A percentile compares a stretch with the other conserved stretches of the same genome.
Conservation (phyloP, 2,329 filamentous ascomycete species). For the Myotisia sp. region DNA sequence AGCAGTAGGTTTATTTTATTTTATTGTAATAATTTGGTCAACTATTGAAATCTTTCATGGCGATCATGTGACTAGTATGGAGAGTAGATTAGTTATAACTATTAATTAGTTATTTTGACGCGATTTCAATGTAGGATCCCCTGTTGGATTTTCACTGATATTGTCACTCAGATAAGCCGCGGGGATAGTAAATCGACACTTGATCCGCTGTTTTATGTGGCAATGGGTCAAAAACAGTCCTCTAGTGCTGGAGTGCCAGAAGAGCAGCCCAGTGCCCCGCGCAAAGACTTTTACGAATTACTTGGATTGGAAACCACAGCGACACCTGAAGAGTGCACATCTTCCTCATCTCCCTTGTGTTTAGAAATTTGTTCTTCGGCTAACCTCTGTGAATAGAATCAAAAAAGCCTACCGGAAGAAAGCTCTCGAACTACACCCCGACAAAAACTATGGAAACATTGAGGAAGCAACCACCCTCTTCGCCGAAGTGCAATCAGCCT, state of each 20-base stretch:
- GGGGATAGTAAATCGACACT: no score
- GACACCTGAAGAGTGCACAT: slow-evolving; percentile 61
- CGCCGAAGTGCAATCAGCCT: slow-evolving; percentile 81
- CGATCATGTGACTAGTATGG: no score
- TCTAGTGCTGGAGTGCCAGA: slow-evolving; percentile 16
- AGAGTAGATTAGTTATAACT: no score
- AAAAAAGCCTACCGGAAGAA: slow-evolving; percentile 86
- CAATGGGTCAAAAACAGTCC: slow-evolving; percentile 36
- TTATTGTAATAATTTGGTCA: no score
- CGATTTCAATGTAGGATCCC: no score
- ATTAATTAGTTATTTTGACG: no score
- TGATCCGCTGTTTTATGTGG: not conserved
- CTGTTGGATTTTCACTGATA: no score
- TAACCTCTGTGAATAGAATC: slow-evolving; percentile 42
- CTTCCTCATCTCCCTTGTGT: slow-evolving; percentile 4
- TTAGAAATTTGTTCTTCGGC: not conserved
- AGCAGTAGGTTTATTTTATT: no score
- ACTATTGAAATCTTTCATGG: no score
- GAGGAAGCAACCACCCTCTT: slow-evolving; percentile 74
- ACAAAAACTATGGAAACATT: slow-evolving; percentile 78
- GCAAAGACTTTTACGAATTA: slow-evolving; percentile 54
- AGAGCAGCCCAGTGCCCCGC: slow-evolving; percentile 14
- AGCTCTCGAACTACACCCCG: slow-evolving; percentile 85
- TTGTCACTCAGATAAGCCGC: no score
- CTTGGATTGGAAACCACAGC: slow-evolving; percentile 59